phyloP scores from a whole-genome alignment of 371 early-diverging fungal genomes.

The Nematocida homosporus region DNA sequence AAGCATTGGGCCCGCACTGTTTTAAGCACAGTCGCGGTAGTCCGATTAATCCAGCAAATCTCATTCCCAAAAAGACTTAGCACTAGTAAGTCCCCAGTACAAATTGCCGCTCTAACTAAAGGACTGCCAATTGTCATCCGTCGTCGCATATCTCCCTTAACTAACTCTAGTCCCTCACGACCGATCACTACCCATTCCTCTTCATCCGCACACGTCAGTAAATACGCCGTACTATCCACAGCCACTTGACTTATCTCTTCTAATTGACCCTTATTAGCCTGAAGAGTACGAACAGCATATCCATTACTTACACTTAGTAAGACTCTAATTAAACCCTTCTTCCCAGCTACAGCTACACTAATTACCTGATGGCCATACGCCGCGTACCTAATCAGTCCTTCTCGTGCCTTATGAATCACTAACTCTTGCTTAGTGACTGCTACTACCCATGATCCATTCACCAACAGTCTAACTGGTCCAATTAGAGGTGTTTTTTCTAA shows the following conservation, averaged over 20 bases:
- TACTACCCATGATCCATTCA: neutral
- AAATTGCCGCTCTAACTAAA: neutral
- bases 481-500: neutral
- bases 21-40: neutral
- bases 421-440: conserved; percentile 23
- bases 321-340: neutral
- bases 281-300: neutral
- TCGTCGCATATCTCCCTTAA: neutral
- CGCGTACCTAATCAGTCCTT: conserved; percentile 10
- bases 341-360: neutral
- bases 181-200: conserved; percentile 7
- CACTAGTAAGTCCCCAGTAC: neutral
- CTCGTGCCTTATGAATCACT: neutral
- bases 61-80: conserved; percentile 10
- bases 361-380: conserved; percentile 36
- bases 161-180: neutral
- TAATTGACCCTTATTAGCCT: neutral
- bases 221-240: conserved; percentile 24
- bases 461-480: neutral
- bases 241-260: conserved; percentile 22
- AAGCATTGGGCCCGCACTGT: neutral
- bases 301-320: neutral
- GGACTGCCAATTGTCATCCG: conserved; percentile 23
- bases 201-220: neutral
- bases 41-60: conserved; percentile 5